Base-by-base conservation (phyloP, 176 grass and related monocot species). In the Oropetium thomaeum region DNA sequence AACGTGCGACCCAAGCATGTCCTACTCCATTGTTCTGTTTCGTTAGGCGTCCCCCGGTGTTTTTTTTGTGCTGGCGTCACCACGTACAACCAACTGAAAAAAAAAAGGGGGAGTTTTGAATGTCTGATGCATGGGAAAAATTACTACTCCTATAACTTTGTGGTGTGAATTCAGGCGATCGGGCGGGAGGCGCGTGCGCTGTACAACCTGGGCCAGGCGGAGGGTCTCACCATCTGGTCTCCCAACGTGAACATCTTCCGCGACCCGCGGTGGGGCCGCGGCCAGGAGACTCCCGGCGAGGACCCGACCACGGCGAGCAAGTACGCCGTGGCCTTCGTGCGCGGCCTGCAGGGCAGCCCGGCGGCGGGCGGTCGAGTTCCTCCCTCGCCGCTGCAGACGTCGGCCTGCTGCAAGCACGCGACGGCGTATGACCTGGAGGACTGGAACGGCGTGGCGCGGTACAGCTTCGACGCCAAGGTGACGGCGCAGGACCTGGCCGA, bases 361-460 rank as follows among this genome's bases (percentile, higher is more conserved):
- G 1, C 58, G 0, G 11, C 17, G 5, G 58, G 27, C 1, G 27
- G 3, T 4, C 26, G 53, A 5, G 12, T 65, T 5, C 25, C 55
- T 5, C 5, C 76, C 3, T 3, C 71, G 13, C 39, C 65, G 11
- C 76, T 97, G 27, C 84, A 90, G 69, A 55, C 87, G 34, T 92
- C 87, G 0, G 90, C 90, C 0, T 97, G 93, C 81, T 97, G 93
- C 90, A 97, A 97, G 85, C 93, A 93, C 82, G 89, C 84, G 64
- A 90, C 90, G 0, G 85, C 93, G 6, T 97, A 97, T 26, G 93
- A 97, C 60, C 59, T 97, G 2, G 93, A 93, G 41, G 87, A 84
- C 25, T 97, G 90, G 93, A 69, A 88, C 19, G 87, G 85, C 15
- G 69, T 68, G 33, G 27, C 62, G 7, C 76, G 87, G 25, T 89